phyloP scores from a whole-genome alignment of 768 basidiomycete genomes.

The Mycena amicta region DNA sequence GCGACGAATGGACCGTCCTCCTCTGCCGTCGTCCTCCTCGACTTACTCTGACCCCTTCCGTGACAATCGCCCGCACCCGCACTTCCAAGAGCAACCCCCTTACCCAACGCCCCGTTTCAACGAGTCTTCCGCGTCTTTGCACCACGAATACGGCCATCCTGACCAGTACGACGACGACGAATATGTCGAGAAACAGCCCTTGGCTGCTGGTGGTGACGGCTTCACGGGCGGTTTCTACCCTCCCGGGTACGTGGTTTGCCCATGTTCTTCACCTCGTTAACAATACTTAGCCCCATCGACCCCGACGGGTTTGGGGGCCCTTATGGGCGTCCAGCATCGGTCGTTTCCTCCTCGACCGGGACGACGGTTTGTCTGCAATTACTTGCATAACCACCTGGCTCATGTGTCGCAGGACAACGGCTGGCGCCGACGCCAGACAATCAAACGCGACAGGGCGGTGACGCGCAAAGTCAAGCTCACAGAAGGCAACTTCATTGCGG shows the following conservation, averaged over 20 bases:
- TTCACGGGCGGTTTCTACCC: conserved; percentile 74
- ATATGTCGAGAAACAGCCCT: conserved; percentile 73
- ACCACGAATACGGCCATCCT: conserved; percentile 49
- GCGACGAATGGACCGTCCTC: conserved; percentile 43
- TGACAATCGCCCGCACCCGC: conserved; percentile 63
- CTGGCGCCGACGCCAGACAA: conserved; percentile 81
- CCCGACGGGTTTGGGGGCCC: conserved; percentile 70
- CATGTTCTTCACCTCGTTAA: conserved; percentile 9
- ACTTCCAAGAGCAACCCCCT: conserved; percentile 57
- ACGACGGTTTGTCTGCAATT: conserved; percentile 35
- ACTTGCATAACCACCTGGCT: neutral
- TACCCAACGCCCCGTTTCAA: conserved; percentile 51
- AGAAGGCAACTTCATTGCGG: conserved; percentile 88
- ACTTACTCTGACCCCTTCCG: conserved; percentile 69
- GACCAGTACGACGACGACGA: conserved; percentile 66
- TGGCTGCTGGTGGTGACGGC: conserved; percentile 55
- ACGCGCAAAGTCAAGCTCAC: conserved; percentile 95
- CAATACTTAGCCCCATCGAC: conserved; percentile 45
- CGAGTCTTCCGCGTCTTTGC: conserved; percentile 58
- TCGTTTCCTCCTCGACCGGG: conserved; percentile 56
- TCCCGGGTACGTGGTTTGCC: conserved; percentile 55
- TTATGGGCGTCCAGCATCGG: conserved; percentile 56
- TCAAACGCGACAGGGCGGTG: conserved; percentile 76
- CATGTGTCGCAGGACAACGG: conserved; percentile 46
- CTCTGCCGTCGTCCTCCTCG: conserved; percentile 38